Base-by-base conservation (phyloP, 129 eudicot species). In the Flaveria bidentis region DNA sequence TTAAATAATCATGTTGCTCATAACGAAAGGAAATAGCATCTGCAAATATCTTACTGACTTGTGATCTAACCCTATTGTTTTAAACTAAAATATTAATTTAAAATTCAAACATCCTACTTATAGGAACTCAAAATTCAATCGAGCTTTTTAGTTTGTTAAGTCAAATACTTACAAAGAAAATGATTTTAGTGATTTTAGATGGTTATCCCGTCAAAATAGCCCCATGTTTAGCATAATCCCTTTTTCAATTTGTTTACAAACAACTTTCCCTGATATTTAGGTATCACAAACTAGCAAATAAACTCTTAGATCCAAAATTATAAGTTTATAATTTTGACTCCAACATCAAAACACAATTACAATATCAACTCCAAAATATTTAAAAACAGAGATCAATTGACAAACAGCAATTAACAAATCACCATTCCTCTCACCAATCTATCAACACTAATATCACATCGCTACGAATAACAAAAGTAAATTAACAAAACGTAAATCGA, bases 401-500 rank as follows among this genome's bases (percentile, higher is more conserved):
- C 25, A 23, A 23, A 30, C 50, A 76, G 28, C 51, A 65, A 49
- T 65, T 36, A 51, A 49, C 66, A 36, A 33, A 76, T 23, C 66
- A 16, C 5, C 71, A 63, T 45, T 60, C 39, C 42, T 25, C 61
- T 17, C 8, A 46, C 2, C 41, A 64, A 36, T 46, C 39, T 28
- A 47, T 2, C 5, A 75, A 28, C 28, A 17, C 2, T 26, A 33
- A 3, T 10, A 7, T 10, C 1, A 44, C 14, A 1, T 14, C 25
- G 7, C 3, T n/a, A 41, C 36, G 49, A 30, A 44, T 2, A 73
- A 13, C 9, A 16, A 30, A 52, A 55, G 9, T 1, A 7, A 61
- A 5, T 0, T 41, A 60, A 44, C 30, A 61, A 74, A 17, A 47
- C 72, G 63, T 76, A 64, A 64, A 64, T 49, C 36, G 6, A 76